phyloP scores from a whole-genome alignment of 768 basidiomycete species.

The Pholiota conissans region DNA sequence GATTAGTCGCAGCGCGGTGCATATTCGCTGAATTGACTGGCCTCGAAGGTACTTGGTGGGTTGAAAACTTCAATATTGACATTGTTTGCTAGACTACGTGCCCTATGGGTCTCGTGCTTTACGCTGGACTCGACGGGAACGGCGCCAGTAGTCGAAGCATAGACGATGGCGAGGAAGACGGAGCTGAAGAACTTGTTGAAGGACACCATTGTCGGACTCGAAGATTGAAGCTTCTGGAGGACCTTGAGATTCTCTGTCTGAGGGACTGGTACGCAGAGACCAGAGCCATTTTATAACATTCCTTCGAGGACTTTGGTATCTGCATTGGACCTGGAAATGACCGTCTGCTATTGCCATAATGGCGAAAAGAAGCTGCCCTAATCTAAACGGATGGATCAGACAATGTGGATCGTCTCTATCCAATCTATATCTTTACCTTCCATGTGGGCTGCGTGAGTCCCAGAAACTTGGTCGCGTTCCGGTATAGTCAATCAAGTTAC shows the following conservation, averaged over 20 bases:
- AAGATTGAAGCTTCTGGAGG: background rate
- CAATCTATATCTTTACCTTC: background rate
- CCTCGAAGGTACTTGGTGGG: conserved; percentile 36
- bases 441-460: background rate
- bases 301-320: background rate
- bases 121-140: conserved; percentile 25
- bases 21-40: conserved; percentile 14
- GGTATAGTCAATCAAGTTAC: background rate
- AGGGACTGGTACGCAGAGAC: background rate
- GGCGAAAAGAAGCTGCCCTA: background rate
- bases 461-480: background rate
- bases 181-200: conserved; percentile 30
- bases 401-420: background rate
- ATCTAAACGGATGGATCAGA: background rate
- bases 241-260: background rate
- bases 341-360: background rate
- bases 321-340: no score
- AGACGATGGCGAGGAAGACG: conserved; percentile 27
- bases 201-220: no score
- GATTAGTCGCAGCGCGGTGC: background rate
- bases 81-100: conserved; percentile 27
- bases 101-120: conserved; percentile 33
- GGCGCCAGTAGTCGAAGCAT: conserved; percentile 25
- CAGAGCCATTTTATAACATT: conserved; percentile 2
- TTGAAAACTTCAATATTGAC: conserved; percentile 35